Evolutionary conservation across 192 early-diverging fungal genomes (phyloP).

Genomic region (Podila clonocystis): DNA sequence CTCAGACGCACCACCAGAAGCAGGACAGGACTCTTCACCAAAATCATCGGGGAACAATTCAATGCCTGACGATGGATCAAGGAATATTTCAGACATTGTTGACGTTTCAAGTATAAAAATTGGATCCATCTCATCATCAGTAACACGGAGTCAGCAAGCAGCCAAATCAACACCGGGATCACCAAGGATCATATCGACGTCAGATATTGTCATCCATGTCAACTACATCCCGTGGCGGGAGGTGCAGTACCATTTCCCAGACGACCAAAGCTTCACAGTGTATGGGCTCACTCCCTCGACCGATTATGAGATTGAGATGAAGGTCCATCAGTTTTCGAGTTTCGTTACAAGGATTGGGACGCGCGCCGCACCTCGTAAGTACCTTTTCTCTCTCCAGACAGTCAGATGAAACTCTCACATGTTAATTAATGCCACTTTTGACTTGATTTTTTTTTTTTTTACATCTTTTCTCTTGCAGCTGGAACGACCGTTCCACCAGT

Average conservation of each 20-base stretch:
- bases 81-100: constrained; percentile 10
- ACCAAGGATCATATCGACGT: constrained; percentile 45
- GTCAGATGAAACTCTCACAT: neutral
- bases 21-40: constrained; percentile 1
- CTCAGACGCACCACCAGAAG: constrained; percentile 15
- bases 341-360: constrained; percentile 45
- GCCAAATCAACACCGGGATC: constrained; percentile 12
- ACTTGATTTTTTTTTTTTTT: neutral
- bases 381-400: neutral
- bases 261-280: constrained; percentile 43
- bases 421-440: constrained; percentile 9
- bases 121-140: constrained; percentile 20
- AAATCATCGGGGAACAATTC: neutral
- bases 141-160: constrained; percentile 3
- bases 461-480: constrained; percentile 1
- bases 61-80: neutral
- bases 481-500: constrained; percentile 15
- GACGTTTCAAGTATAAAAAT: constrained; percentile 44
- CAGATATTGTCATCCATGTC: constrained; percentile 47
- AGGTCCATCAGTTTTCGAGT: constrained; percentile 47
- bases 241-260: constrained; percentile 48
- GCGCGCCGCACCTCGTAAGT: constrained; percentile 47
- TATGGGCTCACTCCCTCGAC: constrained; percentile 48
- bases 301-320: constrained; percentile 52
- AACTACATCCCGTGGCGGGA: constrained; percentile 50